Percentiles rank a stretch among this genome's conserved stretches.
Conservation (phyloP, 2,329 filamentous ascomycete species). For the Penicillium sp. region DNA sequence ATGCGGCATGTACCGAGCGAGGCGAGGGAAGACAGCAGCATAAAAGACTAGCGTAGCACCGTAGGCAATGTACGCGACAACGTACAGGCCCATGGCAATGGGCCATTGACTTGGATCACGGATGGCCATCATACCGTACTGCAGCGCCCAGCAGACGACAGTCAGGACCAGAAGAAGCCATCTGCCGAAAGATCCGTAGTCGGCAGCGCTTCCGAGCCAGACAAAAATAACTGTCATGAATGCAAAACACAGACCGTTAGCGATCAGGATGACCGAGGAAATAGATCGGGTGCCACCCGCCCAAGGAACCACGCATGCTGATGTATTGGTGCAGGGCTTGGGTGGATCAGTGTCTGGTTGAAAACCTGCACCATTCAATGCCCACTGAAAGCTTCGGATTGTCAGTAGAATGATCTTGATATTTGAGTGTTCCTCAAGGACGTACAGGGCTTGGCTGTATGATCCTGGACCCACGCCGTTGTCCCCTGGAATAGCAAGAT, state of each 20-base stretch:
- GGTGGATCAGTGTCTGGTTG: constrained; percentile 37
- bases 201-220: constrained; percentile 42
- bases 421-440: neutral
- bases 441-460: constrained; percentile 41
- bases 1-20: constrained; percentile 42
- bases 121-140: constrained; percentile 43
- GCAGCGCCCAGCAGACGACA: constrained; percentile 41
- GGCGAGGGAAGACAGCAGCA: constrained; percentile 41
- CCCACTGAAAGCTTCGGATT: constrained; percentile 38
- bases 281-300: constrained; percentile 37
- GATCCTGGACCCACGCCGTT: constrained; percentile 45
- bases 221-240: constrained; percentile 46
- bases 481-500: constrained; percentile 26
- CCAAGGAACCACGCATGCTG: constrained; percentile 43
- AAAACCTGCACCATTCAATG: constrained; percentile 38
- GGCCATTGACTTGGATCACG: constrained; percentile 40
- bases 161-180: constrained; percentile 43
- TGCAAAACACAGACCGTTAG: constrained; percentile 43
- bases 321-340: constrained; percentile 31
- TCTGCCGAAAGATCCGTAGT: constrained; percentile 44
- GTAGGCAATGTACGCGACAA: constrained; percentile 42
- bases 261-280: constrained; percentile 42
- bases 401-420: neutral
- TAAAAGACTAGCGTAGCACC: constrained; percentile 45
- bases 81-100: constrained; percentile 41